Evolutionary conservation across 768 basidiomycete genomes (phyloP).

Genomic region (Asterophora lycoperdoides): DNA sequence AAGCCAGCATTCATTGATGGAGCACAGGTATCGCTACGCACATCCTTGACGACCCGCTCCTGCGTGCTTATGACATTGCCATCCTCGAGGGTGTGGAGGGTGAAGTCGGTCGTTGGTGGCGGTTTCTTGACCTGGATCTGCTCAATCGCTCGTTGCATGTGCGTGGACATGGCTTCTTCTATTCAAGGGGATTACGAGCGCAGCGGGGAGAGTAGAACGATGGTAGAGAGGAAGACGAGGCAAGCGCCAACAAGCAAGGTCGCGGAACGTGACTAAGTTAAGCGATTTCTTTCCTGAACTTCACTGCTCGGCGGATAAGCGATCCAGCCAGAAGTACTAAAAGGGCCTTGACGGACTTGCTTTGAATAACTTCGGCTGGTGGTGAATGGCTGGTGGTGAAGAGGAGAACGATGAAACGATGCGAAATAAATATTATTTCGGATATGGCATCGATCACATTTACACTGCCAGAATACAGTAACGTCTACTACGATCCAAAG

Average conservation of each 20-base stretch:
- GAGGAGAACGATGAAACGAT: background rate
- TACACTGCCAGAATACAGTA: background rate
- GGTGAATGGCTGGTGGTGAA: too few relatives aligned
- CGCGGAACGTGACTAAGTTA: constrained; percentile 23
- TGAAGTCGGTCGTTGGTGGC: constrained; percentile 77
- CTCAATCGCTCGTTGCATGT: constrained; percentile 64
- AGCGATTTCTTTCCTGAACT: background rate
- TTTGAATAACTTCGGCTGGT: background rate
- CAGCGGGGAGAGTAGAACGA: constrained; percentile 7
- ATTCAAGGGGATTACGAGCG: constrained; percentile 11
- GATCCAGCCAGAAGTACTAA: background rate
- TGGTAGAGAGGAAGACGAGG: constrained; percentile 12
- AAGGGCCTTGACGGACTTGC: background rate
- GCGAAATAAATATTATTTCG: background rate
- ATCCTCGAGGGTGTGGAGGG: constrained; percentile 89
- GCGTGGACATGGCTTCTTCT: constrained; percentile 39
- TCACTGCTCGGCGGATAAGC: constrained; percentile 1
- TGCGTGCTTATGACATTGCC: constrained; percentile 89
- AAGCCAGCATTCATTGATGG: constrained; percentile 1
- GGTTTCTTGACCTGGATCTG: constrained; percentile 53
- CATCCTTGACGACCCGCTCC: constrained; percentile 95
- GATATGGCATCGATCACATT: constrained; percentile 4
- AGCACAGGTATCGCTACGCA: constrained; percentile 32
- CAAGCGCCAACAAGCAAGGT: constrained; percentile 14
- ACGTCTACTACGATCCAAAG: constrained; percentile 48